Percentiles rank a stretch among this genome's conserved stretches.
These are phyloP conservation scores for Aspergillus fischeri DNA, from an alignment of 2,329 filamentous ascomycete species.

Conservation along the genomic window DNA sequence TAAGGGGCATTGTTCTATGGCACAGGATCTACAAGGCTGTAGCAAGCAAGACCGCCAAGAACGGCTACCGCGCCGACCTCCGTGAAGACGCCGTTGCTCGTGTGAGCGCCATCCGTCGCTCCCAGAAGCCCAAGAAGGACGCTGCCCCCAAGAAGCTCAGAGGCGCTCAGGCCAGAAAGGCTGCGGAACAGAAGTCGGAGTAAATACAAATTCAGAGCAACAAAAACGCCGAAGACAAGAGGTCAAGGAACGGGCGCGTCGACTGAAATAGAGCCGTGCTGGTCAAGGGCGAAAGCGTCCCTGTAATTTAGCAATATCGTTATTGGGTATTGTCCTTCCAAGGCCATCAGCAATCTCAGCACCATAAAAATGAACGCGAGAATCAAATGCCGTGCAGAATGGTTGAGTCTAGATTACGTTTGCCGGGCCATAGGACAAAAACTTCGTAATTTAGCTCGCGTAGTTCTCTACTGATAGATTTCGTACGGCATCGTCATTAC, in stretches of 20 bases:
- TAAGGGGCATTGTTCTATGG: neutral
- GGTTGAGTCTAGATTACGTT: neutral
- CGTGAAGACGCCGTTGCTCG: slow-evolving; percentile 76
- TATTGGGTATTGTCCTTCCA: slow-evolving; percentile 9
- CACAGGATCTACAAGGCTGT: slow-evolving; percentile 81
- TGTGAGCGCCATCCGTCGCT: slow-evolving; percentile 76
- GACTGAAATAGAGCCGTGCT: slow-evolving; percentile 20
- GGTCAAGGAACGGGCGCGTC: slow-evolving; percentile 9
- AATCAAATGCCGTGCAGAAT: slow-evolving; percentile 1
- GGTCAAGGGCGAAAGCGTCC: slow-evolving; percentile 22
- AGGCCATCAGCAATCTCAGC: slow-evolving; percentile 10
- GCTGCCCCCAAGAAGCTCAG: slow-evolving; percentile 68
- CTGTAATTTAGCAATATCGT: slow-evolving; percentile 30
- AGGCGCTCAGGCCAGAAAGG: slow-evolving; percentile 74
- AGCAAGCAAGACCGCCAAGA: slow-evolving; percentile 76
- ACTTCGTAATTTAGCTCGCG: neutral
- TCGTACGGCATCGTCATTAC: neutral
- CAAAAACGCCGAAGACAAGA: neutral
- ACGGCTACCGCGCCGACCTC: slow-evolving; percentile 78
- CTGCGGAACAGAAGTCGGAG: slow-evolving; percentile 42
- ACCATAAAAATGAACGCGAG: slow-evolving; percentile 12
- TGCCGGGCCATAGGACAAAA: slow-evolving; percentile 1
- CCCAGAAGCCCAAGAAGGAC: slow-evolving; percentile 75
- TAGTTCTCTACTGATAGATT: neutral
- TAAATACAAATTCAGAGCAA: slow-evolving; percentile 20